Base-by-base conservation (phyloP, 371 early-diverging fungal species). In the Mucor indicus region DNA sequence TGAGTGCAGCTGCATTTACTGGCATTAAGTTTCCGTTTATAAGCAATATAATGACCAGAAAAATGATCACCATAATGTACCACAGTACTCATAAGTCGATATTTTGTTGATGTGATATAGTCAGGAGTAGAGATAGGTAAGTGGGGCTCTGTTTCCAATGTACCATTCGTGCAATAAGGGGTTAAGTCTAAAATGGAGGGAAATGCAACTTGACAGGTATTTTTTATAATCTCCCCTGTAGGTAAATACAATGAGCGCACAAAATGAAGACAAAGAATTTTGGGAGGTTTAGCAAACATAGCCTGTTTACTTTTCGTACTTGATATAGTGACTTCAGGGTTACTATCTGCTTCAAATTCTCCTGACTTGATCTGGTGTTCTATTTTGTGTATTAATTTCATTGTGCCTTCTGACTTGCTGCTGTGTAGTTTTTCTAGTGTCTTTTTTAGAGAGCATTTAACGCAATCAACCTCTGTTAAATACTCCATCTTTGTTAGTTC, bases 21-120 rank as follows among this genome's bases (percentile, higher is more conserved):
- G 53, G 81, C 54, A 62, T 48, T 67, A 21, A 91, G 69, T 8
- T 93, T 72, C 53, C 62, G 44, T 19, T 62, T 57, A 31, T 85
- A 92, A 1, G 92, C 84, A 15, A 94, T 83, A 57, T 89, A 95
- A 56, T 95, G 95, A 1, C 95, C 96, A 16, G 73, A 87, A 3
- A 87, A 84, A 62, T 95, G 96, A 20, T 76, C 64, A 3, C 95
- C 95, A 49, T 79, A 84, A 52, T 95, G 96, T 20, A 92, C 83
- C 15, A 95, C 81, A 0, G 85, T 83, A 1, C 89, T 80, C 51
- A 80, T 83, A 19, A 95, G 70, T 11, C 79, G 74, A 62, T 93
- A 94, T n/a, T n/a, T n/a, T n/a, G n/a, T n/a, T n/a, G n/a, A n/a
- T n/a, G n/a, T n/a, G n/a, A n/a, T n/a, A n/a, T n/a, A n/a, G n/a